Evolutionary conservation across 1,139 yeast genomes (phyloP), one percentile per base, ranked within the genome.

Genomic region (Meyerozyma athensensis): DNA sequence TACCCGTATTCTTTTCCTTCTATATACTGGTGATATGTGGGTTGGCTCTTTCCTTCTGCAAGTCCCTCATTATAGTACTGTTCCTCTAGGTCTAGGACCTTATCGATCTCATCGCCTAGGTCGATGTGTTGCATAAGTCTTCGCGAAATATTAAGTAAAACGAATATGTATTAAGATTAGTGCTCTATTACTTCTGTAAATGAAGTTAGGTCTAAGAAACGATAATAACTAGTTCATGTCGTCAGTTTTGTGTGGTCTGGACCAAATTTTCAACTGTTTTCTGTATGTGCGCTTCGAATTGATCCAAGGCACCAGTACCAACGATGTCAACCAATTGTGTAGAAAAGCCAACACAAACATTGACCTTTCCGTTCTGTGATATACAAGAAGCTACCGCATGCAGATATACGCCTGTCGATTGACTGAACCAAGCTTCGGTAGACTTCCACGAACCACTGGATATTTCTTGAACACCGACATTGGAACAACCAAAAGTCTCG

Each of bases 1-100:
- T 82, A 68, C 0, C 95, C 95, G 50, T 73, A 82, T 46, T 82
- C 86, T 47, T 79, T 79, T 2, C 95, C 95, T 54, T 85, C 95
- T 2, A 70, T 45, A 38, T 61, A 65, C 34, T 73, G 76, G 32
- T 66, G 63, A 34, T 48, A 50, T 0, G 73, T 59, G 1, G 71
- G 63, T 35, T 65, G 68, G 9, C 56, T 54, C 40, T 65, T 68
- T 2, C 92, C 90, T 33, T 80, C 81, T 36, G 56, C 51, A 36
- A 65, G 66, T 0, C 96, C 96, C 43, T 76, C 76, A 10, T 70
- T 55, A 52, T 82, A 86, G 53, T 70, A 79, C 55, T 70, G 60
- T 30, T 76, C 71, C 48, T 79, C 85, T 17, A 77, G 53, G 43
- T 74, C 65, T 26, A 79, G 57, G n/a, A 75, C 63, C 18, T 63